Base-by-base conservation (phyloP, 2,329 filamentous ascomycete species). In the Xylariaceae sp. region DNA sequence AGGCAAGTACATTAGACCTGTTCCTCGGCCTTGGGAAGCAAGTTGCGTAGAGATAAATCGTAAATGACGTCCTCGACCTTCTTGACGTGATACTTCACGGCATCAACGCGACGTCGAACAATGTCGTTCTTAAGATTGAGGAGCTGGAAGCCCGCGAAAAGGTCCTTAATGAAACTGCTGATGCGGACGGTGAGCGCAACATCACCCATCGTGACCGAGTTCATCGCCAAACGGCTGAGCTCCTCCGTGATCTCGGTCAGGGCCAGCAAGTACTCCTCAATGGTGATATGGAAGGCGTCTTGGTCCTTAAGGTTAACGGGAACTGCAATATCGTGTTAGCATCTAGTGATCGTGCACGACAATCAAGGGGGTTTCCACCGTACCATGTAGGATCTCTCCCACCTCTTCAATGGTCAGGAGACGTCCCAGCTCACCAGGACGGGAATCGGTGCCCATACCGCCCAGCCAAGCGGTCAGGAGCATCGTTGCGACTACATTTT, bases 31-130 rank as follows among this genome's bases (percentile, higher is more conserved):
- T 76, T 72, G 34, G 84, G 79, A 37, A 94, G 74, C 59, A 97
- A 64, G 38, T 93, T 91, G 44, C 93, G 79, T 60, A 98, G 69
- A 18, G 87, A 91, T 42, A 98, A 70, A 63, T 98, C 93, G 60
- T 98, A 98, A 38, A 97, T 91, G 11, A 98, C 89, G 61, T 97
- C 93, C 72, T 98, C 93, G 11, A 96, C 89, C 64, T 95, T 91
- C 75, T 97, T 98, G 58, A 98, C 89, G 56, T 86, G 85, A 62
- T 98, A 98, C 74, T 98, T 98, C 66, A 98, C 86, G 4, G 85
- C 86, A 67, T 98, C 93, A 42, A 88, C 89, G 48, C 89, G 78
- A 69, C 89, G 88, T 45, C 93, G 79, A 58, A 98, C 68, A 17
- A 83, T 82, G 63, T 98, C 93, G 58, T 98, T 98, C 76, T 97